phyloP scores from a whole-genome alignment of 805 yeast genomes.

The Barnettozyma sucrosica region DNA sequence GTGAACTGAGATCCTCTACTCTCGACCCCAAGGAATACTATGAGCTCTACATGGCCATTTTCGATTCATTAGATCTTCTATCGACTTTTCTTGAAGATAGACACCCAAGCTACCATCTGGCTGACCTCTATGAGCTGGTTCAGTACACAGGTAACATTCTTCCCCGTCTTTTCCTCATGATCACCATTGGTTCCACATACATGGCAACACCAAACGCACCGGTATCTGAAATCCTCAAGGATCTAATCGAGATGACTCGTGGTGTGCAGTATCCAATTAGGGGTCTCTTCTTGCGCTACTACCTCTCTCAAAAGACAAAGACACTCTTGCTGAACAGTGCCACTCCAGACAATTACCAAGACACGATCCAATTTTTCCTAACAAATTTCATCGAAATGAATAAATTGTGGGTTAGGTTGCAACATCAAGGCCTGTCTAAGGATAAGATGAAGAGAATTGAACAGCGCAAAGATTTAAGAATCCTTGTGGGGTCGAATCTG shows the following conservation, averaged over 20 bases:
- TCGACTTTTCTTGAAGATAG: constrained; percentile 58
- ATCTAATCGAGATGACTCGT: constrained; percentile 95
- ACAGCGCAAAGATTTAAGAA: constrained; percentile 85
- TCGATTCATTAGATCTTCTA: constrained; percentile 71
- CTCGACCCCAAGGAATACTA: constrained; percentile 89
- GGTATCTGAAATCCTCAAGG: constrained; percentile 79
- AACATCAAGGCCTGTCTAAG: constrained; percentile 89
- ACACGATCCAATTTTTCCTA: constrained; percentile 71
- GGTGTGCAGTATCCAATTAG: constrained; percentile 95
- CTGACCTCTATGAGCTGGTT: constrained; percentile 89
- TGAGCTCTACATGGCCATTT: constrained; percentile 78
- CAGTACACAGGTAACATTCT: constrained; percentile 93
- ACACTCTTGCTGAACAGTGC: constrained; percentile 22
- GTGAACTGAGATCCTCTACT: constrained; percentile 71
- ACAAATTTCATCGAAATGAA: constrained; percentile 96
- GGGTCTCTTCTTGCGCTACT: constrained; percentile 86
- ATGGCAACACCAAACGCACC: constrained; percentile 77
- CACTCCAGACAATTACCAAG: constrained; percentile 37
- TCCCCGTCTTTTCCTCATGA: constrained; percentile 90
- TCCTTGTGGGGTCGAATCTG: constrained; percentile 86
- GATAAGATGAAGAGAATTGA: constrained; percentile 67
- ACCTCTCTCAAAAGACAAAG: constrained; percentile 77
- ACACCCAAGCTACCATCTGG: constrained; percentile 67
- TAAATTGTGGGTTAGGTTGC: constrained; percentile 93
- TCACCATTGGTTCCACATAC: constrained; percentile 88